Percentiles rank a stretch among this genome's conserved stretches.
phyloP scores from a whole-genome alignment of 768 basidiomycete species.

The Mycena crocata region DNA sequence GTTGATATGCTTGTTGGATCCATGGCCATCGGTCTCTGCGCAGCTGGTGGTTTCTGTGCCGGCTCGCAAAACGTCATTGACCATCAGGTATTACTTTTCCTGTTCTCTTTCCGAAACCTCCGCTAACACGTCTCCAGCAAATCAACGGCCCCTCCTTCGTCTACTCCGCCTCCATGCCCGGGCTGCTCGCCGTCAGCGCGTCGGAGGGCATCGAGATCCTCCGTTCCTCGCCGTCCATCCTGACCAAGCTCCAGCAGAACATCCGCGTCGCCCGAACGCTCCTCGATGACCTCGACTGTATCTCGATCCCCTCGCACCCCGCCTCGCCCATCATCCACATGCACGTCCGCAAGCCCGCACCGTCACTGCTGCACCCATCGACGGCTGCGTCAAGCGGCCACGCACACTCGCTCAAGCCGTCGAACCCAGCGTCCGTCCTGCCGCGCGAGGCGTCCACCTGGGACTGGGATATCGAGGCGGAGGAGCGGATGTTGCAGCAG shows the following conservation, averaged over 20 bases:
- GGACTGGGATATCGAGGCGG: conserved; percentile 70
- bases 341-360: conserved; percentile 57
- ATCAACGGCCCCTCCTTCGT: conserved; percentile 97
- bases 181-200: conserved; percentile 87
- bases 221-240: conserved; percentile 78
- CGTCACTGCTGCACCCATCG: conserved; percentile 39
- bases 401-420: conserved; percentile 49
- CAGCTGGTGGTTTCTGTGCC: conserved; percentile 95
- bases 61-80: conserved; percentile 85
- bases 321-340: conserved; percentile 93
- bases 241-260: conserved; percentile 85
- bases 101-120: neutral
- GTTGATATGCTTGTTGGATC: conserved; percentile 97
- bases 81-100: conserved; percentile 73
- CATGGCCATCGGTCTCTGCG: conserved; percentile 83
- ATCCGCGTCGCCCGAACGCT: conserved; percentile 79
- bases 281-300: conserved; percentile 83
- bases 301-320: conserved; percentile 87
- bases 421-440: conserved; percentile 60
- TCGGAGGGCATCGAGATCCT: conserved; percentile 89
- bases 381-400: conserved; percentile 40
- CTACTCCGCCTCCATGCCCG: conserved; percentile 95
- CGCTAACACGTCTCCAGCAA: conserved; percentile 59
- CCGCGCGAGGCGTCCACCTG: conserved; percentile 60
- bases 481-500: conserved; percentile 89